Percentiles rank a stretch among this genome's conserved stretches.
phyloP scores from a whole-genome alignment of 139 green algal species.

The Chlorella vulgaris region DNA sequence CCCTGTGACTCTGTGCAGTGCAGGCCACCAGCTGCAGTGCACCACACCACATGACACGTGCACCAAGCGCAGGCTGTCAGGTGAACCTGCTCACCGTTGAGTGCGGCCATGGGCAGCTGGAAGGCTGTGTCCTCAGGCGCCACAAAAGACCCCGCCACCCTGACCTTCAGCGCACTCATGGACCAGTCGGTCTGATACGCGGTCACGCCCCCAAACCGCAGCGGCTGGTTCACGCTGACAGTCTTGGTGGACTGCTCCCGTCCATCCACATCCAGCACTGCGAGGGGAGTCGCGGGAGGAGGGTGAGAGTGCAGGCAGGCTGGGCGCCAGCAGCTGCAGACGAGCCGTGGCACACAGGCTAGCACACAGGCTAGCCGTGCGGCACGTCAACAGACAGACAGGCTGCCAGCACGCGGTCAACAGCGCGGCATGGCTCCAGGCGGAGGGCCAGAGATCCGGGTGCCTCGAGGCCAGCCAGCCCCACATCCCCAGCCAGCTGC shows the following conservation, averaged over 20 bases:
- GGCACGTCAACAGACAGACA: too few species aligned
- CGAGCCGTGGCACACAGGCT: background rate
- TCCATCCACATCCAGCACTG: constrained; percentile 37
- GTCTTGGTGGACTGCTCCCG: constrained; percentile 28
- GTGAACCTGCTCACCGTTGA: constrained; percentile 76
- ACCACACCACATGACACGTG: background rate
- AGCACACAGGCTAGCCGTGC: background rate
- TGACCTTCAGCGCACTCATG: constrained; percentile 80
- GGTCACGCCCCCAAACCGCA: constrained; percentile 76
- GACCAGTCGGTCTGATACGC: constrained; percentile 94
- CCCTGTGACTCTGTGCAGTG: too few species aligned
- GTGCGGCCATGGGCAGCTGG: constrained; percentile 84
- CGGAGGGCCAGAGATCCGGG: too few species aligned
- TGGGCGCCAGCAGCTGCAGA: background rate
- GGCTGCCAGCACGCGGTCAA: too few species aligned
- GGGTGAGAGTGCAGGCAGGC: background rate
- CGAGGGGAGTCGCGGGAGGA: background rate
- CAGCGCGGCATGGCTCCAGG: too few species aligned
- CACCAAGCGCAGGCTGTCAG: too few species aligned
- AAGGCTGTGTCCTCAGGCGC: constrained; percentile 50
- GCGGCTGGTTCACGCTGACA: constrained; percentile 94
- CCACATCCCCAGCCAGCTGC: too few species aligned
- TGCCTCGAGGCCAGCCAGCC: too few species aligned
- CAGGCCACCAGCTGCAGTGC: background rate
- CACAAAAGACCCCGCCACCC: constrained; percentile 39